A percentile compares a stretch with the other conserved stretches of the same genome.
Evolutionary conservation across 2,329 filamentous ascomycete genomes (phyloP).

Genomic region (Calonectria henricotiae): DNA sequence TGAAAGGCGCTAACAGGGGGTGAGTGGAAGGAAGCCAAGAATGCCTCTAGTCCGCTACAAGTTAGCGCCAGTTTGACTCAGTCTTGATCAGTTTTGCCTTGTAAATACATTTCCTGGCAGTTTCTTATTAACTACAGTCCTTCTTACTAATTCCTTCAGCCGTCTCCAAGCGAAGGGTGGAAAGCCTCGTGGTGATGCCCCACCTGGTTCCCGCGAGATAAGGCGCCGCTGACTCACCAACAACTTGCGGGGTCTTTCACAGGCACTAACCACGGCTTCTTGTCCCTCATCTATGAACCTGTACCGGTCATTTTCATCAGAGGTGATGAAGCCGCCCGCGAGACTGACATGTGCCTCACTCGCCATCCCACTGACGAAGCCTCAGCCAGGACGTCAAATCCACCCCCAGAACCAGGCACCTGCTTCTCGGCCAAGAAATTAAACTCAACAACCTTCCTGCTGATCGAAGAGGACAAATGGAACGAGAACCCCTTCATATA

Average conservation of each 20-base stretch:
- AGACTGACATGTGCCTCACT: background rate
- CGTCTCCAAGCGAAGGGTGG: too few relatives aligned
- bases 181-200: background rate
- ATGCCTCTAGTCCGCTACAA: too few relatives aligned
- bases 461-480: slow-evolving; percentile 63
- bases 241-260: background rate
- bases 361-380: too few relatives aligned
- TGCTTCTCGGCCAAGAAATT: slow-evolving; percentile 43
- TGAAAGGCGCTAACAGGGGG: too few relatives aligned
- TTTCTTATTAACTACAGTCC: too few relatives aligned
- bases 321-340: background rate
- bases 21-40: too few relatives aligned
- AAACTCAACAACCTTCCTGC: slow-evolving; percentile 62
- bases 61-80: too few relatives aligned
- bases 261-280: background rate
- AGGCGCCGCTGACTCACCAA: background rate
- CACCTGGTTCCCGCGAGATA: background rate
- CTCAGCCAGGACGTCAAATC: background rate
- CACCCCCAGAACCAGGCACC: background rate
- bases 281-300: background rate
- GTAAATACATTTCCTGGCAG: too few relatives aligned
- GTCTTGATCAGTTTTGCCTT: too few relatives aligned
- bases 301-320: background rate
- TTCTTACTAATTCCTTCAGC: too few relatives aligned
- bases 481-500: slow-evolving; percentile 65